Base-by-base conservation (phyloP, 2,329 filamentous ascomycete genomes). In the Eutypella sp. region DNA sequence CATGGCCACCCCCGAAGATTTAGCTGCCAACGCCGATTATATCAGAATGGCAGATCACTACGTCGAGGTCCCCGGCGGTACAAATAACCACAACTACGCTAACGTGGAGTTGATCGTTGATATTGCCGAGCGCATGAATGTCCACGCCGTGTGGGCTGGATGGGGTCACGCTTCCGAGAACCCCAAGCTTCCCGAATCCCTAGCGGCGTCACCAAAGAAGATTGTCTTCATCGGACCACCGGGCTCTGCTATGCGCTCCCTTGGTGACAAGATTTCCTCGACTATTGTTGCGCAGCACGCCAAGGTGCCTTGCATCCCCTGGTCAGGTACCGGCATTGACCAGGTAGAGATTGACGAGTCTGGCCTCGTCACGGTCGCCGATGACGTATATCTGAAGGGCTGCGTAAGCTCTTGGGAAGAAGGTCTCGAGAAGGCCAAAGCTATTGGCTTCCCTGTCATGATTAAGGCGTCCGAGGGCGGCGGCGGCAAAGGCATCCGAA, bases 11-110 rank as follows among this genome's bases (percentile, higher is more conserved):
- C 93, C 93, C 41, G 93, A 99, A 73, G 93, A 99, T 84, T 72
- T 99, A 65, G 83, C 86, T 67, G 93, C 93, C 67, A 99, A 99
- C 69, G 93, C 93, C 57, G 93, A 99, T 72, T 99, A 99, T 74
- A 99, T 99, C 67, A 84, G 93, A 67, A 97, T 99, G 93, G 93
- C 93, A 27, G 93, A 99, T 72, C 89, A 96, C 78, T 99, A 99
- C 69, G 93, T 99, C 59, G 93, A 99, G 74, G 92, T 99, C 51
- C 93, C 93, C 27, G 93, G 93, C 64, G 93, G 93, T 65, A 99
- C 93, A 52, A 99, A 99, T 76, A 99, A 99, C 80, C 96, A 99
- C 84, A 99, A 99, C 73, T 99, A 99, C 72, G 93, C 93, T 73
- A 99, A 99, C 67, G 93, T 99, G 49, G 93, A 99, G 75, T 79